These are phyloP conservation scores for Hirsutella minnesotensis DNA, from an alignment of 2,329 filamentous ascomycete species.

Conservation along the genomic window DNA sequence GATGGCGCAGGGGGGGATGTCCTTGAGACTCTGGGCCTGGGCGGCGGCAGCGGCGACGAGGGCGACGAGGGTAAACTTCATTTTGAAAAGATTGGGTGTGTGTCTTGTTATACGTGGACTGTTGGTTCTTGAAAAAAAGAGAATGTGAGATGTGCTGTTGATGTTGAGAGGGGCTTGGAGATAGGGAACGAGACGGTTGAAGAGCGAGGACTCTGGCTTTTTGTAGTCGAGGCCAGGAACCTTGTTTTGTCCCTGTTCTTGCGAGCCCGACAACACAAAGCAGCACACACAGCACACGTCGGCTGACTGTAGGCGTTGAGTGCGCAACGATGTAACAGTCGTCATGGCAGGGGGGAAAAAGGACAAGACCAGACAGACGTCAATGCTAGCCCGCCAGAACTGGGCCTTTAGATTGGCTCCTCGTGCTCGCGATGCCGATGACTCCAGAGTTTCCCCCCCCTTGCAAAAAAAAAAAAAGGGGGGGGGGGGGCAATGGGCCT, in stretches of 20 bases:
- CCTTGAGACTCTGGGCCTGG: constrained; percentile 19
- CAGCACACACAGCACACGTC: too few species aligned
- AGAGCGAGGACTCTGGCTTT: background rate
- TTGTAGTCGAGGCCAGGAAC: background rate
- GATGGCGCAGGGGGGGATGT: constrained; percentile 25
- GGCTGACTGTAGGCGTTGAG: too few species aligned
- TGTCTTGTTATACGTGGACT: background rate
- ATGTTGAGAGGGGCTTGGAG: background rate
- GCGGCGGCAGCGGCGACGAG: constrained; percentile 21
- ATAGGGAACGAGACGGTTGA: too few species aligned
- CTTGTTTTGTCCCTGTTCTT: too few species aligned
- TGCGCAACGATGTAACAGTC: too few species aligned
- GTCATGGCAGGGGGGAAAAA: too few species aligned
- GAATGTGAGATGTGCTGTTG: background rate
- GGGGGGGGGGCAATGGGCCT: too few species aligned
- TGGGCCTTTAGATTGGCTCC: too few species aligned
- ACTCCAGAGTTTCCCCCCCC: background rate
- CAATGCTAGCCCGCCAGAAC: too few species aligned
- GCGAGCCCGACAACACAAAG: too few species aligned
- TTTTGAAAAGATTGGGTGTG: constrained; percentile 17
- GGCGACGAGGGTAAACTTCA: constrained; percentile 24
- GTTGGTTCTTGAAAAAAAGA: background rate
- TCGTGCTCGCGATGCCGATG: background rate
- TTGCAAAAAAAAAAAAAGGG: too few species aligned
- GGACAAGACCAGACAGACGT: too few species aligned